Conservation (phyloP, 306 rosid genomes). For the Inga oerstediana region DNA sequence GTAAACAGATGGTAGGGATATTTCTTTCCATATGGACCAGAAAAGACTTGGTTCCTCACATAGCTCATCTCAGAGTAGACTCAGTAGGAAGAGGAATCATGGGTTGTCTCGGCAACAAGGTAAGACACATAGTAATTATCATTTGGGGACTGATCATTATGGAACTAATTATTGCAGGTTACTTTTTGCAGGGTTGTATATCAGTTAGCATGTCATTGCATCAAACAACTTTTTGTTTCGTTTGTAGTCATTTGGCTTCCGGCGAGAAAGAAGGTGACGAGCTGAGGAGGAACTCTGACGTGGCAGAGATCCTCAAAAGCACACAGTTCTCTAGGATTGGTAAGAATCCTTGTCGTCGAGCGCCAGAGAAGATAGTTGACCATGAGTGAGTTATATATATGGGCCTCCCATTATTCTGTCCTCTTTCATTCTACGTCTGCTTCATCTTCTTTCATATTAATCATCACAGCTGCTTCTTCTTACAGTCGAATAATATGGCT, state of each 20-base stretch:
- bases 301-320: constrained; percentile 72
- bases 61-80: constrained; percentile 84
- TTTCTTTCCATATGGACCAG: constrained; percentile 82
- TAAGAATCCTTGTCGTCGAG: constrained; percentile 61
- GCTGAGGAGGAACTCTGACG: constrained; percentile 82
- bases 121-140: constrained; percentile 10
- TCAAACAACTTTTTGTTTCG: constrained; percentile 88
- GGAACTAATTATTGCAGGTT: background rate
- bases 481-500: constrained; percentile 88
- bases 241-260: constrained; percentile 96
- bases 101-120: constrained; percentile 96
- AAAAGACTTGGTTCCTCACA: constrained; percentile 73
- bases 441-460: background rate
- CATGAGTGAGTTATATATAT: constrained; percentile 65
- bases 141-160: background rate
- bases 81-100: constrained; percentile 90
- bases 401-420: background rate
- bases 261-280: constrained; percentile 99
- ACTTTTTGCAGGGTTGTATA: constrained; percentile 80
- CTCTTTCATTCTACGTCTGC: background rate
- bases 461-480: constrained; percentile 7
- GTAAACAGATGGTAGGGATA: constrained; percentile 96
- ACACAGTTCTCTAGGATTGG: constrained; percentile 76
- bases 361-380: constrained; percentile 72
- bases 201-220: constrained; percentile 93